phyloP scores from a whole-genome alignment of 2,329 filamentous ascomycete genomes.

The Xylariaceae sp. region DNA sequence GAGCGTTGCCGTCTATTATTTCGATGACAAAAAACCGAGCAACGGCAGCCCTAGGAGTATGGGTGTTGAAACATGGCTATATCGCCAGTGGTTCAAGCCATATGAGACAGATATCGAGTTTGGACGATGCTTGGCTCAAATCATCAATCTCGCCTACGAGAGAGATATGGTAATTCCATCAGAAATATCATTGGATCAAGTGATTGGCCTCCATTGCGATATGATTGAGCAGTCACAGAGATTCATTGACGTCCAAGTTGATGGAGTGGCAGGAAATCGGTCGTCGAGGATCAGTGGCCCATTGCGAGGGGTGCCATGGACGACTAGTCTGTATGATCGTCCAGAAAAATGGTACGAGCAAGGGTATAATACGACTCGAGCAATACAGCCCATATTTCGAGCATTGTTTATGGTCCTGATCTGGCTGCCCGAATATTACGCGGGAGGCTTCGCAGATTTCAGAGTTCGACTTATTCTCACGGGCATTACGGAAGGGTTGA shows the following conservation, averaged over 20 bases:
- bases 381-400: constrained; percentile 4
- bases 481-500: constrained; percentile 5
- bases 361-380: not conserved
- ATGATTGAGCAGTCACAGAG: constrained; percentile 3
- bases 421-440: constrained; percentile 1
- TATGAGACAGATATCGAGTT: not conserved
- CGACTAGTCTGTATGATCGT: not conserved
- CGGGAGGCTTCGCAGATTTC: too few relatives aligned
- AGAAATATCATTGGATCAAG: not conserved
- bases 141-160: not conserved
- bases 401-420: constrained; percentile 5
- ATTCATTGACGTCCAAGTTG: not conserved
- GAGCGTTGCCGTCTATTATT: not conserved
- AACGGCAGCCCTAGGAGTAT: not conserved
- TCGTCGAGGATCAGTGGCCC: not conserved
- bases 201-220: constrained; percentile 1
- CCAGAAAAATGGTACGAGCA: not conserved
- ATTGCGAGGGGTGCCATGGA: constrained; percentile 3
- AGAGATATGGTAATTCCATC: not conserved
- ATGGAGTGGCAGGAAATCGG: not conserved
- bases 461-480: constrained; percentile 2
- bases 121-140: not conserved
- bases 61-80: not conserved
- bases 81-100: not conserved
- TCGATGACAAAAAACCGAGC: not conserved